Base-by-base conservation (phyloP, 2,329 filamentous ascomycete species). In the Chaetomium strumarium region DNA sequence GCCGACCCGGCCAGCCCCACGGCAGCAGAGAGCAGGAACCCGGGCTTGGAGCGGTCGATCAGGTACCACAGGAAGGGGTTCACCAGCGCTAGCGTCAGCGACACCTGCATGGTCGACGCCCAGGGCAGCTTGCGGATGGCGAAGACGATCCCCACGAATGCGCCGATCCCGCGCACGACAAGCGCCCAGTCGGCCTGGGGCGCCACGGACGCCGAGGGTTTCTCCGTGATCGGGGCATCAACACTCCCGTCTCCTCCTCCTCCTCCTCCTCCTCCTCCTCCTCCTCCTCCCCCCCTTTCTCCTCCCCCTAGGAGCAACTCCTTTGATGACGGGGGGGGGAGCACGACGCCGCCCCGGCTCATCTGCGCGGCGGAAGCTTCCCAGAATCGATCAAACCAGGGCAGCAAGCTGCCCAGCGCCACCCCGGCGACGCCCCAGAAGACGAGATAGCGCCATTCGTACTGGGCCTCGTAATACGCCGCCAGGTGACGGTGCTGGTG, bases 41-140 rank as follows among this genome's bases (percentile, higher is more conserved):
- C 93, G 0, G 90, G 80, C 60, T 83, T 84, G 43, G 90, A 93
- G 46, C 92, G 88, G 70, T 99, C 93, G 64, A 99, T 87, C 20
- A 97, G 77, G 70, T 95, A 99, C 93, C 93, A 99, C 16, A 99
- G 75, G 10, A 93, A 86, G 1, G 93, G 92, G 66, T 97, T 97
- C 17, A 87, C 89, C 55, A 97, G 81, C 19, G 90, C 88, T 45
- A 99, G 83, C 1, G 91, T 93, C 24, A 95, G 70, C 1, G 91
- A 95, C 17, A 95, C 84, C 70, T 99, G 93, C n/a, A 96, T 81
- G 1, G 90, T 93, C 9, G 91, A 96, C 62, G 91, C 81, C 93
- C 93, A 99, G 1, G 90, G 88, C 10, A 96, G 80, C 68, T 88
- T 89, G 59, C 93, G 85, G 75, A 99, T 95, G 17, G 80, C 80